A percentile compares a stretch with the other conserved stretches of the same genome.
Evolutionary conservation across 306 rosid species (phyloP).

Genomic region (Dalbergia cochinchinensis): DNA sequence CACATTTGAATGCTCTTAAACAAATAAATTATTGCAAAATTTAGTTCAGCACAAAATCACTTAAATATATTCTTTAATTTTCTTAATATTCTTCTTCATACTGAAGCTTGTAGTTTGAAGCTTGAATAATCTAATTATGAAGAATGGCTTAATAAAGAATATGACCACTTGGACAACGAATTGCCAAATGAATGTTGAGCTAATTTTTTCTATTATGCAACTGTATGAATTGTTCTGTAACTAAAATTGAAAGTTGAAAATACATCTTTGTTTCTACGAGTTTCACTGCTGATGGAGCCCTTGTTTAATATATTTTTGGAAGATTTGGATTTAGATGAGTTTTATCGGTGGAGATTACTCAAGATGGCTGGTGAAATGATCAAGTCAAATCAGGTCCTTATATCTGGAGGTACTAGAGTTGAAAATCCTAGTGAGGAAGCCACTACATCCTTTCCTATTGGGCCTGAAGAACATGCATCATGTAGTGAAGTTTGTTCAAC

Average conservation of each 20-base stretch:
- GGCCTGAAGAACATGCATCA: neutral
- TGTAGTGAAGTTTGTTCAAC: neutral
- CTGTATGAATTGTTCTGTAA: neutral
- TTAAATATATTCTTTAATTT: no score
- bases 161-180: no score
- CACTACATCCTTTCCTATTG: neutral
- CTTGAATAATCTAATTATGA: neutral
- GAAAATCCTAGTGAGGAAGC: neutral
- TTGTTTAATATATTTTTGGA: neutral
- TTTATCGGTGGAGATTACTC: neutral
- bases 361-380: neutral
- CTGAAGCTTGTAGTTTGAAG: neutral
- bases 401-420: neutral
- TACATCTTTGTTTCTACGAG: neutral
- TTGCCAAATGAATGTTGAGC: neutral
- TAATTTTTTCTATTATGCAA: neutral
- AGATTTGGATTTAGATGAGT: neutral
- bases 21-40: no score
- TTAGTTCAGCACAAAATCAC: neutral
- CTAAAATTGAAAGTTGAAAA: neutral
- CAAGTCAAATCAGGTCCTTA: neutral
- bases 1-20: neutral
- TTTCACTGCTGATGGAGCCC: neutral
- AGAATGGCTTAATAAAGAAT: no score
- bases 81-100: neutral